These are phyloP conservation scores for Phaffia australis DNA, from an alignment of 768 basidiomycete genomes.

Conservation along the genomic window DNA sequence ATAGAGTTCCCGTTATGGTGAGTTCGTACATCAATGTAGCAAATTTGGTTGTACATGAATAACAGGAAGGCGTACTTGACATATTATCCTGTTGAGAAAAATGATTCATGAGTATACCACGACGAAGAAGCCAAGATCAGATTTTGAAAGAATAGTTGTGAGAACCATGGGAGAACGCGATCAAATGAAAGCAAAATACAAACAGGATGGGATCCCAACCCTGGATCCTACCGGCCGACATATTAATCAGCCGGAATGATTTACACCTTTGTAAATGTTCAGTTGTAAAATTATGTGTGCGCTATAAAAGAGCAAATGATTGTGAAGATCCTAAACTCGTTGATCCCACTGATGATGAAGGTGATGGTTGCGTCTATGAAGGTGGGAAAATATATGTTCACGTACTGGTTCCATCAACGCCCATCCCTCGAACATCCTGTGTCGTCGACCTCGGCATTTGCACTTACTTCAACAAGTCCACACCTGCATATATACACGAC, in stretches of 20 bases:
- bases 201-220: conserved; percentile 79
- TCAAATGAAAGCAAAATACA: neutral
- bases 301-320: too few relatives aligned
- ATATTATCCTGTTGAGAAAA: conserved; percentile 46
- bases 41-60: neutral
- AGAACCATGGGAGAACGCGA: neutral
- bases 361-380: too few relatives aligned
- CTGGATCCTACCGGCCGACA: conserved; percentile 30
- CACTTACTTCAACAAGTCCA: too few relatives aligned
- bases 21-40: neutral
- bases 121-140: conserved; percentile 43
- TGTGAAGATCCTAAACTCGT: too few relatives aligned
- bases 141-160: neutral
- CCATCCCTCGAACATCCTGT: too few relatives aligned
- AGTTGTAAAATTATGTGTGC: too few relatives aligned
- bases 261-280: too few relatives aligned
- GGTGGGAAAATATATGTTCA: too few relatives aligned
- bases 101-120: neutral
- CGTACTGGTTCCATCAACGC: too few relatives aligned
- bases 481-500: too few relatives aligned
- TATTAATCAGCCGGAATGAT: neutral
- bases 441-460: too few relatives aligned
- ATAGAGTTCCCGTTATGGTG: neutral
- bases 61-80: conserved; percentile 50
- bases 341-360: too few relatives aligned